These are phyloP conservation scores for Coemansia reversa DNA, from an alignment of 192 early-diverging fungal genomes.

Conservation along the genomic window DNA sequence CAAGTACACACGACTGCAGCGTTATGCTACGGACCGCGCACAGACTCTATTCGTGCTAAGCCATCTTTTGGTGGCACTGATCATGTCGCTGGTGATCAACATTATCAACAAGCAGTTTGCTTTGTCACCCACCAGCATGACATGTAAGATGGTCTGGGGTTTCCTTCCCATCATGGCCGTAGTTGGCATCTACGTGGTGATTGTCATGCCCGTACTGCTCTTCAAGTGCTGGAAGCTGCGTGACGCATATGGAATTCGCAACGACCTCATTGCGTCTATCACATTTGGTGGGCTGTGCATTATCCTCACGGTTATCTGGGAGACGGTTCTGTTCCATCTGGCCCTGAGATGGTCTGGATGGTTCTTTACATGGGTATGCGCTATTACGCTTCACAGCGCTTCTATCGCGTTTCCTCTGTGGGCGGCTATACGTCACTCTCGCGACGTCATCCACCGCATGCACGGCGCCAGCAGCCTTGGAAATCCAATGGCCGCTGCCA, in stretches of 20 bases:
- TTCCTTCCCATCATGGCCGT: slow-evolving; percentile 25
- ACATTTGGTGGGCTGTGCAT: slow-evolving; percentile 20
- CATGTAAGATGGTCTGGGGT: slow-evolving; percentile 37
- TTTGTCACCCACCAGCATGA: slow-evolving; percentile 21
- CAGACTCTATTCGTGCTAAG: slow-evolving; percentile 19
- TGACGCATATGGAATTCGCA: slow-evolving; percentile 48
- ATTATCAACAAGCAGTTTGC: slow-evolving; percentile 41
- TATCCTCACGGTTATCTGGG: slow-evolving; percentile 30
- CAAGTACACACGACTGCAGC: slow-evolving; percentile 40
- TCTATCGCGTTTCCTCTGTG: slow-evolving; percentile 35
- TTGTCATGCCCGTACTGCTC: slow-evolving; percentile 27
- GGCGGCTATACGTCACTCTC: slow-evolving; percentile 34
- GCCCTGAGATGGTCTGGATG: slow-evolving; percentile 36
- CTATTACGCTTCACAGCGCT: slow-evolving; percentile 21
- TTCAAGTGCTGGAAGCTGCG: slow-evolving; percentile 37
- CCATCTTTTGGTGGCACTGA: slow-evolving; percentile 12
- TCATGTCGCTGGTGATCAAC: slow-evolving; percentile 40
- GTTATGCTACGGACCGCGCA: slow-evolving; percentile 21
- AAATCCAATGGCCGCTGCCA: slow-evolving; percentile 27
- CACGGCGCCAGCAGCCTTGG: slow-evolving; percentile 35
- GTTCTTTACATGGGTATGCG: slow-evolving; percentile 42
- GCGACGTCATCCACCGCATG: slow-evolving; percentile 37
- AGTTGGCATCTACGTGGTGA: slow-evolving; percentile 12
- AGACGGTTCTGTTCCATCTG: slow-evolving; percentile 19
- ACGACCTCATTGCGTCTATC: slow-evolving; percentile 36